Conservation (phyloP, 1,139 yeast species). For the Magnusiomyces magnusii region DNA sequence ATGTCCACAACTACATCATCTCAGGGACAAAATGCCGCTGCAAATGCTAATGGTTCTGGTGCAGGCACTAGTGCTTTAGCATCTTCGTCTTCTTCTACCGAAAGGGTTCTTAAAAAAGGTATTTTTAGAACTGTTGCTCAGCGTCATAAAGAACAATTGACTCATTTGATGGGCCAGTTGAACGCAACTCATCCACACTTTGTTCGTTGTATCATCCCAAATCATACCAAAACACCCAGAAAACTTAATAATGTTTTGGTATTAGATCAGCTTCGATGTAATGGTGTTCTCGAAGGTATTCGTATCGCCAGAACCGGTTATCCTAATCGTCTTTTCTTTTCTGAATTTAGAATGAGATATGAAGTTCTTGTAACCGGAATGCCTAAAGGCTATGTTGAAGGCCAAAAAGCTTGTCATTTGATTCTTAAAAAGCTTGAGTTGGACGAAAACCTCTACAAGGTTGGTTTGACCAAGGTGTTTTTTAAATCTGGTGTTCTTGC, state of each 20-base stretch:
- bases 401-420: slow-evolving; percentile 58
- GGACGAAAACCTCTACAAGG: slow-evolving; percentile 59
- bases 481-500: slow-evolving; percentile 97
- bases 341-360: slow-evolving; percentile 71
- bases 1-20: slow-evolving; percentile 15
- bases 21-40: slow-evolving; percentile 20
- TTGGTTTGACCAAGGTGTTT: slow-evolving; percentile 84
- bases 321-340: slow-evolving; percentile 83
- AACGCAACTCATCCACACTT: slow-evolving; percentile 89
- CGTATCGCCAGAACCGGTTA: slow-evolving; percentile 96
- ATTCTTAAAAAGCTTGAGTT: slow-evolving; percentile 55
- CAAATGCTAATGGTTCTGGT: slow-evolving; percentile 10
- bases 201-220: slow-evolving; percentile 93
- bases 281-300: slow-evolving; percentile 97
- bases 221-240: slow-evolving; percentile 62
- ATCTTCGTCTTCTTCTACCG: background rate
- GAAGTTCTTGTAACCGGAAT: slow-evolving; percentile 48
- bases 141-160: slow-evolving; percentile 65
- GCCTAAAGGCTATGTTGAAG: slow-evolving; percentile 35
- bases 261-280: slow-evolving; percentile 84
- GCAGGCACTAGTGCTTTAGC: slow-evolving; percentile 5
- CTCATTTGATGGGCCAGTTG: slow-evolving; percentile 63
- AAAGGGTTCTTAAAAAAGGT: slow-evolving; percentile 34
- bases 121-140: slow-evolving; percentile 77
- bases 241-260: slow-evolving; percentile 70